Base-by-base conservation (phyloP, 345 rosid species). In the Pseudoturritis turrita region DNA sequence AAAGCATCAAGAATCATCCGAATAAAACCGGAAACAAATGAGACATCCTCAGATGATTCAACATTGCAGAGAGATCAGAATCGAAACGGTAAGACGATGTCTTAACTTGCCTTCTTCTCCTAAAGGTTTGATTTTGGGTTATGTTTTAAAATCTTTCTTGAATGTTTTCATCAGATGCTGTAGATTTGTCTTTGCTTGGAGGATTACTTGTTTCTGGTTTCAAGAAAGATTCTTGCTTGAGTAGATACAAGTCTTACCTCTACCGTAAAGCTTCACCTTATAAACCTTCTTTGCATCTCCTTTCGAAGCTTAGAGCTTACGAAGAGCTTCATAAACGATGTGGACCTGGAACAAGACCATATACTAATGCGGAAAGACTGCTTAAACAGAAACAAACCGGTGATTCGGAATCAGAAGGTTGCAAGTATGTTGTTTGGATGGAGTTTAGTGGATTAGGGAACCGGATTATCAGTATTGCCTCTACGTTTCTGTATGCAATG, bases 401-500 rank as follows among this genome's bases (percentile, higher is more conserved):
- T 21, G 39, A 25, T 43, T 49, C 49, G 2, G 66, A 81, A 8
- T 17, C 73, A 22, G 81, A 84, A 19, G 87, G 83, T 19, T 89
- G 96, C 69, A 83, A 68, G 63, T 89, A 88, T 39, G 70, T 88
- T 50, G 87, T 89, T 13, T 89, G 87, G 89, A 74, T 84, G 68
- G 76, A 85, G 40, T 87, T 68, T 43, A 89, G 93, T 18, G 96
- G 96, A 53, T 72, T 88, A 80, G 96, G 96, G 23, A 90, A 88
- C 81, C 74, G 84, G 72, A 83, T 90, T 36, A 60, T 90, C 19
- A 79, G 87, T 44, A 72, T 90, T 31, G 77, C 88, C 46, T 85
- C 93, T 6, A 78, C 81, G 5, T 88, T 90, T 76, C 82, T 90
- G 3, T 89, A 89, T 18, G 90, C 92, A 49, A 79, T 89, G 66